phyloP scores from a whole-genome alignment of 2,329 filamentous ascomycete species.

The Ophiostoma perfectum region DNA sequence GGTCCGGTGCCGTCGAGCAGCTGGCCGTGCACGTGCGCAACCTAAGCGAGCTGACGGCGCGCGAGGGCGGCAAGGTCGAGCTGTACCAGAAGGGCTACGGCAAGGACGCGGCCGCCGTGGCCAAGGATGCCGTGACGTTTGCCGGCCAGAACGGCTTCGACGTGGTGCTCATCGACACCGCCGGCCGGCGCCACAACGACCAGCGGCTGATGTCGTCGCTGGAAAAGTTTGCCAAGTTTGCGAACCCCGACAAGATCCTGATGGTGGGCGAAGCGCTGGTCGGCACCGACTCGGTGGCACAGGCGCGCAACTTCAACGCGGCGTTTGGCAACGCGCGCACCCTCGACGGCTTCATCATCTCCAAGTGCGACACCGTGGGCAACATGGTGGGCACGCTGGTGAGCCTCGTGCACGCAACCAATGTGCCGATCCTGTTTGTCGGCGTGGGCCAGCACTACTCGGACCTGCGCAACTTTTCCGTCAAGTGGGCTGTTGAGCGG shows the following conservation, averaged over 20 bases:
- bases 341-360: constrained; percentile 96
- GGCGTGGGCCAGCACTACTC: constrained; percentile 67
- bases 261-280: constrained; percentile 91
- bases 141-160: constrained; percentile 73
- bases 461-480: constrained; percentile 63
- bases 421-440: constrained; percentile 91
- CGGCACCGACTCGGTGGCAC: constrained; percentile 89
- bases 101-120: constrained; percentile 92
- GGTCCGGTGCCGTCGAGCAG: constrained; percentile 94
- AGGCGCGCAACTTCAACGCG: constrained; percentile 93
- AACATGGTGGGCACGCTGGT: constrained; percentile 96
- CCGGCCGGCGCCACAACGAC: constrained; percentile 91
- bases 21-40: constrained; percentile 92
- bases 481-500: constrained; percentile 64
- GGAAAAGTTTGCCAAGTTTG: constrained; percentile 96
- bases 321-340: constrained; percentile 76
- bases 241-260: constrained; percentile 94
- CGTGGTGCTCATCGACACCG: constrained; percentile 95
- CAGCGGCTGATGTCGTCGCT: constrained; percentile 91
- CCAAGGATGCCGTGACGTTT: constrained; percentile 83
- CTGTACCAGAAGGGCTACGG: constrained; percentile 97
- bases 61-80: constrained; percentile 77
- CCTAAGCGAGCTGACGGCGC: constrained; percentile 76
- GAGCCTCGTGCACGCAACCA: constrained; percentile 94
- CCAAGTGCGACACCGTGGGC: constrained; percentile 98